phyloP scores from a whole-genome alignment of 2,329 filamentous ascomycete species.

The Nigrospora oryzae region DNA sequence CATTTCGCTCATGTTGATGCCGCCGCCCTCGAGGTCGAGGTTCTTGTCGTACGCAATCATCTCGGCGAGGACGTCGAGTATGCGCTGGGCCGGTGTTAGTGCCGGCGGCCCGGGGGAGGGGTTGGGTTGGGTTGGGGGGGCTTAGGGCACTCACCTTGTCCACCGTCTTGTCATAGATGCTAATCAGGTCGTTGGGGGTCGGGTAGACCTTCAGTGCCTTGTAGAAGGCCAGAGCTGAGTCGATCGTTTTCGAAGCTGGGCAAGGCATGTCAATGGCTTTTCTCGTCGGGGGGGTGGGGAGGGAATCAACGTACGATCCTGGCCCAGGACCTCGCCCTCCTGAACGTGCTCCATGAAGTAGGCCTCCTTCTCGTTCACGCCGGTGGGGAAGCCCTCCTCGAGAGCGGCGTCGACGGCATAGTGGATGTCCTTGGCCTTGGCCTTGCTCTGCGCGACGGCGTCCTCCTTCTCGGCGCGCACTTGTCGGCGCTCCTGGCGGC shows the following conservation, averaged over 20 bases:
- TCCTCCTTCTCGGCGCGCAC: constrained; percentile 65
- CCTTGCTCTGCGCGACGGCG: constrained; percentile 54
- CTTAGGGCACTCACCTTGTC: constrained; percentile 60
- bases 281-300: background rate
- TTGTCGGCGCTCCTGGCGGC: constrained; percentile 68
- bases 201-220: constrained; percentile 98
- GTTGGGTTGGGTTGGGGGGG: no score
- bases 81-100: constrained; percentile 47
- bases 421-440: constrained; percentile 68
- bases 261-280: constrained; percentile 1
- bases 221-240: constrained; percentile 93
- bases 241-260: constrained; percentile 59
- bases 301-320: constrained; percentile 57
- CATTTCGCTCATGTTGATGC: constrained; percentile 33
- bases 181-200: constrained; percentile 82
- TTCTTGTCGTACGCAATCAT: constrained; percentile 91
- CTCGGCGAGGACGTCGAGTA: constrained; percentile 91
- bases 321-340: constrained; percentile 73
- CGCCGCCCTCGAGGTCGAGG: constrained; percentile 44
- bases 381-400: constrained; percentile 83
- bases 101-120: background rate
- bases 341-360: constrained; percentile 97
- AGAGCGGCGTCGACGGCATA: constrained; percentile 70
- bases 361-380: constrained; percentile 86
- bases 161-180: constrained; percentile 97